Percentiles rank a stretch among this genome's conserved stretches.
Conservation (phyloP, 331 rosid species). For the Telfairia occidentalis region DNA sequence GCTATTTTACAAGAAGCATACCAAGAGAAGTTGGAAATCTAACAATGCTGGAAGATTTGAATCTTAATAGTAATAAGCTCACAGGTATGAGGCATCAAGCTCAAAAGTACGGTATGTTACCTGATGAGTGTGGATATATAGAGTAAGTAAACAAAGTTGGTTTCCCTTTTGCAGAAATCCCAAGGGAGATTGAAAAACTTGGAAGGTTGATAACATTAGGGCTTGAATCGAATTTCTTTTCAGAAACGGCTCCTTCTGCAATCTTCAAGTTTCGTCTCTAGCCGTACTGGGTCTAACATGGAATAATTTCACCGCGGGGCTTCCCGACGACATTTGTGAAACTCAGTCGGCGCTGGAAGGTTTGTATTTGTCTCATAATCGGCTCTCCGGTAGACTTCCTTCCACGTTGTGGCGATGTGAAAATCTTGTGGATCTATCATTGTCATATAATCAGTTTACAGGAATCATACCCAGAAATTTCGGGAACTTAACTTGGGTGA, state of each 20-base stretch:
- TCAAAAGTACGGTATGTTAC: not conserved
- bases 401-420: slow-evolving; percentile 12
- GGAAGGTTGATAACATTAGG: not conserved
- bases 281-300: not conserved
- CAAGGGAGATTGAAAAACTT: slow-evolving; percentile 5
- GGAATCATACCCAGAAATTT: slow-evolving; percentile 18
- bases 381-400: slow-evolving; percentile 11
- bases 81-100: slow-evolving; percentile 9
- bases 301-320: slow-evolving; percentile 8
- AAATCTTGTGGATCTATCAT: not conserved
- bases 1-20: too few relatives aligned
- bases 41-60: not conserved
- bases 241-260: not conserved
- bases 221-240: not conserved
- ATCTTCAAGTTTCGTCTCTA: slow-evolving; percentile 22
- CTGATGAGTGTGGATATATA: not conserved
- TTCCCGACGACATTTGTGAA: slow-evolving; percentile 13
- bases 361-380: not conserved
- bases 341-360: not conserved
- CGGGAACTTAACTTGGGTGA: slow-evolving; percentile 8
- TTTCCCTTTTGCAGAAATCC: slow-evolving; percentile 7
- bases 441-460: slow-evolving; percentile 9
- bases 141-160: not conserved
- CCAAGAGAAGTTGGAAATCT: slow-evolving; percentile 15
- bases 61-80: not conserved